A percentile compares a stretch with the other conserved stretches of the same genome.
These are phyloP conservation scores for Apiotrichum veenhuisii DNA, from an alignment of 1,284 basidiomycete genomes.

Conservation along the genomic window DNA sequence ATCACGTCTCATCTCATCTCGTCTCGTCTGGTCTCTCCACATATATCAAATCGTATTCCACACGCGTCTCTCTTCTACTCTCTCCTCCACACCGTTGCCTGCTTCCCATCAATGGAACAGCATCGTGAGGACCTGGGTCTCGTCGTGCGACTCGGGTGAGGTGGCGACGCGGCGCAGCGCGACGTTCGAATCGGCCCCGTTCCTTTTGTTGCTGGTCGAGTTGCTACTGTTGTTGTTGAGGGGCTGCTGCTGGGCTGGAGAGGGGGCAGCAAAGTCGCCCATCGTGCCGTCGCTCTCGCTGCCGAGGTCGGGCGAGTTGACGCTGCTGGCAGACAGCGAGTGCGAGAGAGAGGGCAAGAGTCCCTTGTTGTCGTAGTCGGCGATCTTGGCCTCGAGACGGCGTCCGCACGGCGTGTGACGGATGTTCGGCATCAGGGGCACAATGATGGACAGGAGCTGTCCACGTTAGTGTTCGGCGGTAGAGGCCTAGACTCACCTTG, in stretches of 20 bases:
- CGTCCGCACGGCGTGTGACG: conserved; percentile 42
- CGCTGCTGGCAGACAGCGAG: not conserved
- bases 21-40: too few species aligned
- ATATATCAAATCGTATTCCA: too few species aligned
- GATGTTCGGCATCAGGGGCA: conserved; percentile 32
- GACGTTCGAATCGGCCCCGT: not conserved
- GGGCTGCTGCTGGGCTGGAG: too few species aligned
- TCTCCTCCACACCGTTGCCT: too few species aligned
- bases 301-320: conserved; percentile 3
- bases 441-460: conserved; percentile 36
- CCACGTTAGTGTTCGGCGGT: not conserved
- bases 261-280: not conserved
- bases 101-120: too few species aligned
- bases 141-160: conserved; percentile 6
- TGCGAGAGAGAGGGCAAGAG: conserved; percentile 4
- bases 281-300: not conserved
- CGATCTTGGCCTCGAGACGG: conserved; percentile 32
- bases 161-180: conserved; percentile 7
- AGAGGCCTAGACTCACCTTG: conserved; percentile 14
- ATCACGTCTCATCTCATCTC: too few species aligned
- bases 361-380: conserved; percentile 22
- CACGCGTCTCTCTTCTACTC: too few species aligned
- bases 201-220: not conserved
- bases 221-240: not conserved
- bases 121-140: not conserved